Evolutionary conservation across 2,329 filamentous ascomycete species (phyloP), one percentile per base, ranked within the genome.

Genomic region (Plenodomus tracheiphilus): DNA sequence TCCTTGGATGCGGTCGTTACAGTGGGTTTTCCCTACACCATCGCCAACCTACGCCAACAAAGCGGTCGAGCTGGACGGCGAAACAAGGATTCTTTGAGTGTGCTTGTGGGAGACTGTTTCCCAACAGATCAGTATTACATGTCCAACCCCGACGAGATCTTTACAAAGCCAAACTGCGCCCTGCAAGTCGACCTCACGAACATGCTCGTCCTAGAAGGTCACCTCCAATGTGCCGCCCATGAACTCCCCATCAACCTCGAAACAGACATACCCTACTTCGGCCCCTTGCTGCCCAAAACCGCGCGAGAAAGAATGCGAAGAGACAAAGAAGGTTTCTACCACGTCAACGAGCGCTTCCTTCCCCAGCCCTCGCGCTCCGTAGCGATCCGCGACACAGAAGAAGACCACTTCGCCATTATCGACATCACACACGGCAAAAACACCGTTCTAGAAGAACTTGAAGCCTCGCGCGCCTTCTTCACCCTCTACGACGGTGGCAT

Each of bases 401-500:
- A 97, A 51, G 86, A 89, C n/a, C 89, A 96, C 66, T 97, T 97
- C 68, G 93, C 94, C 19, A 89, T 99, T 42, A 84, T 99, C 43
- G 91, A 99, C 74, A 87, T 87, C 13, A 94, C 90, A 0, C 84
- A 94, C 58, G 86, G 86, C 20, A 84, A 84, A 46, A 97, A 97
- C 66, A 77, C 86, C 0, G 88, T 99, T 0, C 81, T 99, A 1
- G 94, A 99, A 76, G 92, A 97, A 73, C 81, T 99, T n/a, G 94
- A 97, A 73, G 90, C 91, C 1, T 94, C 89, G 1, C 85, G 94
- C n/a, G 93, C 93, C 1, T 93, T 91, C 59, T 97, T 96, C 73
- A 96, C 91, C 1, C 83, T 99, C 51, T 99, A 99, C 71, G 93
- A 97, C 70, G 94, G 94, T 11, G 94, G 91, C 38, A 97, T 99